A percentile compares a stretch with the other conserved stretches of the same genome.
Conservation (phyloP, 1,284 basidiomycete genomes). For the Trichosporon ovoides region DNA sequence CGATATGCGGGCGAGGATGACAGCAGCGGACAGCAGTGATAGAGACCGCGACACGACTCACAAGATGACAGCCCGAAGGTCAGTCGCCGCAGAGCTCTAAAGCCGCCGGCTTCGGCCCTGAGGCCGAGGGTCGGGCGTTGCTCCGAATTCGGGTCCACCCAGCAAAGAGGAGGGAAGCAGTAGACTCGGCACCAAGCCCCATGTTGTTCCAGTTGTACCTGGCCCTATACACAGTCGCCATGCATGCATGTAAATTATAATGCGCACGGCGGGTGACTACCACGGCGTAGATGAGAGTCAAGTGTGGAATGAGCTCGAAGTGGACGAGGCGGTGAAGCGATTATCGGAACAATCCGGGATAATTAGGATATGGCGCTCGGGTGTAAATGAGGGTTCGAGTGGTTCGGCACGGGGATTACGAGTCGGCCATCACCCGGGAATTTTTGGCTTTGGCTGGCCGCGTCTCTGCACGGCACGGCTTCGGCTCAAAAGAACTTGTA, state of each 20-base stretch:
- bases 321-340: neutral
- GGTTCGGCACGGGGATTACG: conserved; percentile 6
- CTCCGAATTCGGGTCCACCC: no score
- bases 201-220: no score
- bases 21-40: neutral
- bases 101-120: no score
- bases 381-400: neutral
- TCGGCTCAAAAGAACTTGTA: neutral
- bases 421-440: neutral
- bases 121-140: no score
- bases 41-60: no score
- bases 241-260: no score
- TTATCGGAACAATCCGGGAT: conserved; percentile 5
- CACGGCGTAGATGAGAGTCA: no score
- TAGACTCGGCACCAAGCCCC: no score
- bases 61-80: no score
- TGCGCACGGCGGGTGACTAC: neutral
- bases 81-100: no score
- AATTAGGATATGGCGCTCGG: neutral
- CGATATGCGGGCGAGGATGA: conserved; percentile 8
- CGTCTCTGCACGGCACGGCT: neutral
- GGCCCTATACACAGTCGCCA: no score
- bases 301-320: neutral
- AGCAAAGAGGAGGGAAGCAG: no score
- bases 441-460: neutral